phyloP scores from a whole-genome alignment of 1,284 basidiomycete species.

The Cystobasidiaceae sp. region DNA sequence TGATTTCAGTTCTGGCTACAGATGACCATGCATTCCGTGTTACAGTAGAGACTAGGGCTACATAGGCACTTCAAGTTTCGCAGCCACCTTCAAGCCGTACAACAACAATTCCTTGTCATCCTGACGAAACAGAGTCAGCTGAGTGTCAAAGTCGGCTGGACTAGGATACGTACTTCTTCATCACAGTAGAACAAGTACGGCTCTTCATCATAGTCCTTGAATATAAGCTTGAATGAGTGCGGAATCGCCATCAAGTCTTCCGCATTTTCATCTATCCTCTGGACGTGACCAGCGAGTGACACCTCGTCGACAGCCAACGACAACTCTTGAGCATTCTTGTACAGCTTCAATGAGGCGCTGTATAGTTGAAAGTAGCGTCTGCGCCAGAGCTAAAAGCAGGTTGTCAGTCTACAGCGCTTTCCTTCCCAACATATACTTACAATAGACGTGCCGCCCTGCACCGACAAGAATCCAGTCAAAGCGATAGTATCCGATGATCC shows the following conservation, averaged over 20 bases:
- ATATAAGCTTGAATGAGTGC: conserved; percentile 28
- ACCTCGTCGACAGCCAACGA: conserved; percentile 7
- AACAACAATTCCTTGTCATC: conserved; percentile 27
- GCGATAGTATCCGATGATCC: not conserved
- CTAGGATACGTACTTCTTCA: conserved; percentile 11
- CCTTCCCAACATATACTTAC: no score
- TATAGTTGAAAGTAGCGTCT: conserved; percentile 20
- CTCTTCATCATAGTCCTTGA: conserved; percentile 24
- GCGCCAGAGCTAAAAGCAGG: conserved; percentile 28
- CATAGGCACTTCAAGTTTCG: no score
- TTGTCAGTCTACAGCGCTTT: no score
- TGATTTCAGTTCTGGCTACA: no score
- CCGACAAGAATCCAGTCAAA: conserved; percentile 23
- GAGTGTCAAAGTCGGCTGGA: not conserved
- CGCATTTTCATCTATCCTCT: not conserved
- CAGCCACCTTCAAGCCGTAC: conserved; percentile 3
- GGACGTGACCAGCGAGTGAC: not conserved
- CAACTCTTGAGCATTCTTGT: conserved; percentile 19
- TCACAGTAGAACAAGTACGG: conserved; percentile 31
- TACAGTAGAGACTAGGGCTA: no score
- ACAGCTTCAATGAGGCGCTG: not conserved
- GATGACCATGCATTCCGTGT: no score
- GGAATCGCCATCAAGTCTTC: conserved; percentile 27
- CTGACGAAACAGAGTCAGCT: not conserved
- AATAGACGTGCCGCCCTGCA: conserved; percentile 26